Evolutionary conservation across 2,329 filamentous ascomycete species (phyloP).

Genomic region (Orbilia blumenaviensis): DNA sequence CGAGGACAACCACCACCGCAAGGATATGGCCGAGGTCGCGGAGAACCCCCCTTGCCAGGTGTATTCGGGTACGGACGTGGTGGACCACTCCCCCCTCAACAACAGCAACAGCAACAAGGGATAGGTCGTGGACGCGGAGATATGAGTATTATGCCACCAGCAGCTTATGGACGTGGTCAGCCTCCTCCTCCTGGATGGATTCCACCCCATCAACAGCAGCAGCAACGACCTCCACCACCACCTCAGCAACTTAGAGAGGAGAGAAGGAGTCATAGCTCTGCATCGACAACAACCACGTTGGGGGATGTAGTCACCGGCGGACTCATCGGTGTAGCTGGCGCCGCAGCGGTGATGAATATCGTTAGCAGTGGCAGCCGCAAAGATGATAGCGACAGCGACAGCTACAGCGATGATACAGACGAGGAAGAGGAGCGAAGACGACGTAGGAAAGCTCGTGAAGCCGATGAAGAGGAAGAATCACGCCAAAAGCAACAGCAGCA

Average conservation of each 20-base stretch:
- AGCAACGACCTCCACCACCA: conserved; percentile 18
- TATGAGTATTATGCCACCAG: conserved; percentile 1
- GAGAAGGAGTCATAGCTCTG: conserved; percentile 34
- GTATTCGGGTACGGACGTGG: conserved; percentile 27
- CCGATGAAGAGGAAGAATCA: conserved; percentile 14
- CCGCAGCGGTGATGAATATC: conserved; percentile 30
- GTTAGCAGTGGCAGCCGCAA: background rate
- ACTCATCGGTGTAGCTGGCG: conserved; percentile 24
- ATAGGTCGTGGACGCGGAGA: conserved; percentile 22
- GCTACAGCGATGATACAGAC: conserved; percentile 10
- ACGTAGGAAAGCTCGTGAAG: too few relatives aligned
- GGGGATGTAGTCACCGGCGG: conserved; percentile 33
- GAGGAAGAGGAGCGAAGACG: conserved; percentile 20
- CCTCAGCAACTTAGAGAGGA: conserved; percentile 25
- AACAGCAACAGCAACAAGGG: too few relatives aligned
- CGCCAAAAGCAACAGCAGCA: conserved; percentile 20
- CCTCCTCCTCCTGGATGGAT: conserved; percentile 6
- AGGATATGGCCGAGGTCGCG: conserved; percentile 7
- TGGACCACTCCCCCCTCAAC: background rate
- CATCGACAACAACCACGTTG: too few relatives aligned
- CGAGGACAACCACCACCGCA: conserved; percentile 22
- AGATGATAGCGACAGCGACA: background rate
- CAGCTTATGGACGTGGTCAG: conserved; percentile 20
- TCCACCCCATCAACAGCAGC: conserved; percentile 7
- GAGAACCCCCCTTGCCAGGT: conserved; percentile 12